phyloP scores from a whole-genome alignment of 257 asterid genomes.

The Striga asiatica region DNA sequence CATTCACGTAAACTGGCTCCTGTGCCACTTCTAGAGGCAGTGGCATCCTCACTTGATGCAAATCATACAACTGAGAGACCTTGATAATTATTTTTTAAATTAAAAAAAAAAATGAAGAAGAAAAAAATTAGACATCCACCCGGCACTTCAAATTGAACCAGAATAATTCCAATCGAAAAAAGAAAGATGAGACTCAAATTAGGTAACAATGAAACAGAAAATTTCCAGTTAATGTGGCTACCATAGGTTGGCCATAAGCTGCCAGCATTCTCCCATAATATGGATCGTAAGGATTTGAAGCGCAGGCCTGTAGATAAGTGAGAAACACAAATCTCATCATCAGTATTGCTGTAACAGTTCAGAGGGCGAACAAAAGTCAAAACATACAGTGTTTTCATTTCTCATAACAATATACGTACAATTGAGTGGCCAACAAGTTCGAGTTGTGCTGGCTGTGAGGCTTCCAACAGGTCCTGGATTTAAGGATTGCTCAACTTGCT shows the following conservation, averaged over 20 bases:
- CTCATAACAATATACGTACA: slow-evolving; percentile 26
- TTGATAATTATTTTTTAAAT: no score
- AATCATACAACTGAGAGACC: background rate
- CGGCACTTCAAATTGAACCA: background rate
- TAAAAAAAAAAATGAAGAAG: no score
- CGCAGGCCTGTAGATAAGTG: slow-evolving; percentile 40
- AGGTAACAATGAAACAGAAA: no score
- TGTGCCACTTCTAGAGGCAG: background rate
- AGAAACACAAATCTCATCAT: background rate
- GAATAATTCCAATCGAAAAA: no score
- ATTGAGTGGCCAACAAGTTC: slow-evolving; percentile 60
- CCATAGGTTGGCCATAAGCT: slow-evolving; percentile 74
- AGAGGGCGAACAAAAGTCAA: background rate
- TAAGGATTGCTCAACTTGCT: slow-evolving; percentile 25
- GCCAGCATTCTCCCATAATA: slow-evolving; percentile 67
- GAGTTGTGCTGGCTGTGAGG: slow-evolving; percentile 42
- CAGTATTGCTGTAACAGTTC: background rate
- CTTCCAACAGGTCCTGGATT: slow-evolving; percentile 33
- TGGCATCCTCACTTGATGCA: background rate
- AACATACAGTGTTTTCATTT: background rate
- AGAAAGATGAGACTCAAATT: no score
- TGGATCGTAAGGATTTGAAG: slow-evolving; percentile 45
- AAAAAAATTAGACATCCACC: background rate
- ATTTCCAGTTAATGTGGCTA: slow-evolving; percentile 16
- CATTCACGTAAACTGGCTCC: background rate